Percentiles rank a stretch among this genome's conserved stretches.
Evolutionary conservation across 257 asterid species (phyloP).

Genomic region (Ophiorrhiza pumila): DNA sequence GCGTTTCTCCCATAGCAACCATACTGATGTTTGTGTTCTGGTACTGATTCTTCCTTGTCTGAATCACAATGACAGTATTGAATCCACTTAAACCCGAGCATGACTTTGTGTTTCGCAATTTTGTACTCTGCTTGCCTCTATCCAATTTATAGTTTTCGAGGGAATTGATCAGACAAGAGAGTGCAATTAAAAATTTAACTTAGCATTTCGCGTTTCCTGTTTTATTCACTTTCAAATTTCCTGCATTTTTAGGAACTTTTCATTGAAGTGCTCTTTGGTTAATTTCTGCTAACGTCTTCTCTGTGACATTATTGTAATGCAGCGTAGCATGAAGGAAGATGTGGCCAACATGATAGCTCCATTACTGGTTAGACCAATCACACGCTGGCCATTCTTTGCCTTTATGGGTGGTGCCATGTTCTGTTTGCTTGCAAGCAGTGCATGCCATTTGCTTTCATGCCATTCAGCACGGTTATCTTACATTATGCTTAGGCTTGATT

Average conservation of each 20-base stretch:
- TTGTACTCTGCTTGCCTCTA: not conserved
- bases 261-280: not conserved
- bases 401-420: slow-evolving; percentile 98
- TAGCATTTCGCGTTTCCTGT: not conserved
- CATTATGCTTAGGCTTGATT: slow-evolving; percentile 85
- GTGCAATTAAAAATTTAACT: not conserved
- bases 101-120: not conserved
- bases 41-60: slow-evolving; percentile 36
- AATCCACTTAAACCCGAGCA: not conserved
- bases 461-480: slow-evolving; percentile 81
- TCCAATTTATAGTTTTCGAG: not conserved
- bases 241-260: not conserved
- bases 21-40: slow-evolving; percentile 63
- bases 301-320: slow-evolving; percentile 24
- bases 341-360: slow-evolving; percentile 78
- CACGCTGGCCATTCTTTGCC: slow-evolving; percentile 96
- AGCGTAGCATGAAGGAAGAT: slow-evolving; percentile 74
- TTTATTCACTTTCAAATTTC: not conserved
- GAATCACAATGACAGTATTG: slow-evolving; percentile 8
- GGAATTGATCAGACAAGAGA: not conserved
- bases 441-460: slow-evolving; percentile 85
- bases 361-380: slow-evolving; percentile 62
- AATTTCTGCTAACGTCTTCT: slow-evolving; percentile 13
- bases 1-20: slow-evolving; percentile 57
- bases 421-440: slow-evolving; percentile 85